phyloP scores from a whole-genome alignment of 2,329 filamentous ascomycete species.

The Ophiostoma sp. region DNA sequence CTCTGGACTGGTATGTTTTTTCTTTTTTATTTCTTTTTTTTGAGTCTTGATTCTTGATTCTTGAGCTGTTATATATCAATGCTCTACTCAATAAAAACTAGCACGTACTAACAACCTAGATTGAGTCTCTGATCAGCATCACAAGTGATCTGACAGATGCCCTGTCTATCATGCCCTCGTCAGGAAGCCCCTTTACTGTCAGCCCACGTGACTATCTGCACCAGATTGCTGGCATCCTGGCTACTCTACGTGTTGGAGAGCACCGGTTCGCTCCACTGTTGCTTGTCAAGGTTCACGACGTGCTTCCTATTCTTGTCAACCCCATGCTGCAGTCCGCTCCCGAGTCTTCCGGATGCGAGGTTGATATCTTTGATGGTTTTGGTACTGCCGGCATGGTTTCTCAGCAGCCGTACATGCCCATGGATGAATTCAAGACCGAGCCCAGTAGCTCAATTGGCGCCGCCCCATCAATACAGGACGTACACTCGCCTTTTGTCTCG shows the following conservation, averaged over 20 bases:
- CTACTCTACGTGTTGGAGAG: slow-evolving; percentile 67
- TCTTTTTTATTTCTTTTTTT: too few relatives aligned
- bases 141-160: slow-evolving; percentile 69
- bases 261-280: slow-evolving; percentile 73
- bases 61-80: too few relatives aligned
- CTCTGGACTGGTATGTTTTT: slow-evolving; percentile 49
- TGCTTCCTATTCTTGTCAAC: slow-evolving; percentile 57
- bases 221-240: slow-evolving; percentile 62
- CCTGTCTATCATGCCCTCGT: slow-evolving; percentile 58
- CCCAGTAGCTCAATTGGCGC: slow-evolving; percentile 37
- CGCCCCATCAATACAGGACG: slow-evolving; percentile 37
- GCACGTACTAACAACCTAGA: slow-evolving; percentile 37
- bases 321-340: slow-evolving; percentile 57
- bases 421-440: slow-evolving; percentile 48
- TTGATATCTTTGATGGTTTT: slow-evolving; percentile 63
- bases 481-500: slow-evolving; percentile 48
- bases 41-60: too few relatives aligned
- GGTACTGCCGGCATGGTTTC: slow-evolving; percentile 58
- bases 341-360: slow-evolving; percentile 40
- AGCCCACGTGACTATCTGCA: slow-evolving; percentile 70
- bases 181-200: slow-evolving; percentile 56
- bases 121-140: slow-evolving; percentile 76
- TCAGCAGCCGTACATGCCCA: slow-evolving; percentile 39
- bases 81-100: not conserved
- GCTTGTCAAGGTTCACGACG: slow-evolving; percentile 67